phyloP scores from a whole-genome alignment of 768 basidiomycete species.

The Terana coerulea region DNA sequence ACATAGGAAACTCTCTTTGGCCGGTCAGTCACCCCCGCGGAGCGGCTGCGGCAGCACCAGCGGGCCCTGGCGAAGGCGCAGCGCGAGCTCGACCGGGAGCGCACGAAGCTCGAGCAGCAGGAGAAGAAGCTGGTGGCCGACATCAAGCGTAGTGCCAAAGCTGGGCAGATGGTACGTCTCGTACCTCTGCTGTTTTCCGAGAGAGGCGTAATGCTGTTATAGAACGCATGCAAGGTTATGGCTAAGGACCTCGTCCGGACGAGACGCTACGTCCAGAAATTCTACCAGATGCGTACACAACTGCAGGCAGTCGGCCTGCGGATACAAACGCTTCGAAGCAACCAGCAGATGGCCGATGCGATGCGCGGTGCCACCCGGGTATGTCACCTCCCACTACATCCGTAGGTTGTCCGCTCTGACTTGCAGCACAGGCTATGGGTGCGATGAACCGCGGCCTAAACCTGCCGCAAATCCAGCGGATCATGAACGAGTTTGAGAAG shows the following conservation, averaged over 20 bases:
- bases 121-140: constrained; percentile 96
- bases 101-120: constrained; percentile 87
- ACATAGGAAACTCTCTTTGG: constrained; percentile 94
- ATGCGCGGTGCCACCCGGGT: constrained; percentile 98
- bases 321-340: constrained; percentile 94
- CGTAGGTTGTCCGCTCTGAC: neutral
- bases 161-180: constrained; percentile 80
- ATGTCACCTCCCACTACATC: constrained; percentile 27
- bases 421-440: constrained; percentile 78
- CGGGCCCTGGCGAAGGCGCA: constrained; percentile 95
- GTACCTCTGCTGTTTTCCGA: neutral
- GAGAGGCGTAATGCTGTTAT: constrained; percentile 21
- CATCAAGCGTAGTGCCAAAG: constrained; percentile 95
- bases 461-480: constrained; percentile 89
- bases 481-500: constrained; percentile 98
- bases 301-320: constrained; percentile 92
- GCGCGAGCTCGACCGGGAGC: constrained; percentile 95
- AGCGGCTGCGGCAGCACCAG: constrained; percentile 95
- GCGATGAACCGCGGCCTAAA: constrained; percentile 97
- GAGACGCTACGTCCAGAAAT: constrained; percentile 93
- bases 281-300: constrained; percentile 98
- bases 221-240: constrained; percentile 99
- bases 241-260: constrained; percentile 98
- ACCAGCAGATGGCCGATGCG: constrained; percentile 99
- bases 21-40: constrained; percentile 90